Evolutionary conservation across 306 rosid genomes (phyloP), one percentile per base, ranked within the genome.

Genomic region (Vigna hirtella): DNA sequence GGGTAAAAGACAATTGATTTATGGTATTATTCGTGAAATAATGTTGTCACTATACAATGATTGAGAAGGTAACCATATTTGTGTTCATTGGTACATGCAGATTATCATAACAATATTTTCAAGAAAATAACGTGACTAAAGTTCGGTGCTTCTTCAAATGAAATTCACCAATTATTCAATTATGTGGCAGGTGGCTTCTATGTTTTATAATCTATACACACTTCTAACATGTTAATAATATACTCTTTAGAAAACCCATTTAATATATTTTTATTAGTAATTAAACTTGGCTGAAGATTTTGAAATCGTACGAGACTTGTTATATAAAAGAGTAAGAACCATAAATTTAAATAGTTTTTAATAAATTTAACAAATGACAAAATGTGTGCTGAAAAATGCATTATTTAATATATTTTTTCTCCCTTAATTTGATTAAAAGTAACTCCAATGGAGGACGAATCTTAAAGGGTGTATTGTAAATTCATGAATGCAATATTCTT

Each of bases 401-500:
- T 51, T 50, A 1, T 16, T 26, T 6, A 16, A 7, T 40, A 40
- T 30, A 20, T 40, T 55, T 22, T 36, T 32, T 11, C 66, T 26
- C 30, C n/a, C 56, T 36, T 13, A 50, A 32, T 52, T 52, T 17
- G 20, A 52, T 70, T 17, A 24, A 28, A 8, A 28, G 40, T 30
- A 24, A 58, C n/a, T 20, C 65, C 22, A 22, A 6, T n/a, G 16
- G 66, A 58, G n/a, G 57, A 11, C 0, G 11, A 22, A 66, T 66
- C 66, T 4, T 10, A 11, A 24, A 4, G 66, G 81, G 13, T 8
- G 22, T 17, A 9, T 47, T 11, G 10, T 69, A 57, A 58, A 57
- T 55, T 20, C 28, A 49, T 20, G 65, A 48, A 64, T 28, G 50
- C 36, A 38, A 22, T 34, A 61, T 70, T 72, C 49, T 38, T n/a